Evolutionary conservation across 2,329 filamentous ascomycete species (phyloP), one percentile per base, ranked within the genome.

Genomic region (Zymoseptoria brevis): DNA sequence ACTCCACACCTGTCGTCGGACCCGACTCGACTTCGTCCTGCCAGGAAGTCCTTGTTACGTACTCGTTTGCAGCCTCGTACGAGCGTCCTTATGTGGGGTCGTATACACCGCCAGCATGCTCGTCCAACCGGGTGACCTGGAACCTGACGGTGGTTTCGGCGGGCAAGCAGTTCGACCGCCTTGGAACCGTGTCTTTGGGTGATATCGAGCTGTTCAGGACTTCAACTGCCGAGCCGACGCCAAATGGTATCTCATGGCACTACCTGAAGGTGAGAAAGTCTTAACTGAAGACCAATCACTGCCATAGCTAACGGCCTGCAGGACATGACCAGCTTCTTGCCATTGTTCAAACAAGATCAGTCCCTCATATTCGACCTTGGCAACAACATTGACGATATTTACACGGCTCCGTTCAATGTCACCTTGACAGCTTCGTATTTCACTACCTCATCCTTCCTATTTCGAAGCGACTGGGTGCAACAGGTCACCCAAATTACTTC

Each of bases 161-260:
- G 62, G 90, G 90, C 0, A 80, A 83, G 2, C 90, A 95, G 67
- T 92, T 83, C 72, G 90, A 95, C 71, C 82, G 89, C 48, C 79
- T 93, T 8, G 90, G 84, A 3, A 73, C 87, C 30, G 86, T 94
- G 80, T 94, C 87, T 67, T 78, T 94, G 45, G 84, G 84, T 49
- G 35, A 93, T 71, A 84, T 83, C 8, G 89, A 95, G 71, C 80
- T 95, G n/a, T 94, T 88, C 79, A 80, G 89, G 22, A 92, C 89
- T 1, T 91, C 88, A 4, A 95, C 90, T 0, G 88, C 89, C 3
- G 88, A 95, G 74, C 89, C 90, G 1, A 89, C 84, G 0, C 64
- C 75, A 4, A 80, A 80, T 21, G 89, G 89, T 6, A 91, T 94
- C 62, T 76, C 81, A 51, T 93, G 88, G 87, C 85, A 82, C 0